Base-by-base conservation (phyloP, 2,329 filamentous ascomycete species). In the Pyrenochaeta sp. region DNA sequence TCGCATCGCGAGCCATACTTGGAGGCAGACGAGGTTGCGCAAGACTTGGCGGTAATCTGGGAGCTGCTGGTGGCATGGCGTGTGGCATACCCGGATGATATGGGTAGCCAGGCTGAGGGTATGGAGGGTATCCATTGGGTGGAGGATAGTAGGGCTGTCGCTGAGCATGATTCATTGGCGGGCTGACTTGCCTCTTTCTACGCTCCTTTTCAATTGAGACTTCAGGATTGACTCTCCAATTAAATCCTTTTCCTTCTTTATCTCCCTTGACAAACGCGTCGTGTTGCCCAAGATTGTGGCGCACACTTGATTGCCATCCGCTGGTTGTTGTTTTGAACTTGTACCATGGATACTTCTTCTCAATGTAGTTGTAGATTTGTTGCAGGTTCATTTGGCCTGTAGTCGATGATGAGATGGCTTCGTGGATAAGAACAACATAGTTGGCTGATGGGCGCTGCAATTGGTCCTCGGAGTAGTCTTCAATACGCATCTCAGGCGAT, bases 381-480 rank as follows among this genome's bases (percentile, higher is more conserved):
- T 87, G 86, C 27, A 89, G 75, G 41, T 87, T 86, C 78, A 88
- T 85, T 51, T 83, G 81, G 5, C 79, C 79, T 17, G 77, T 82
- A 23, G 77, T 77, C 32, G 84, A 82, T 32, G 85, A 82, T 1
- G 83, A 81, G 27, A 89, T 80, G 12, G 83, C 82, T 67, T 88
- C 85, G 61, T 87, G 85, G 47, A 88, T 86, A 36, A 88, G 79
- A 21, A 86, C 81, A 7, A 87, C 84, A 64, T 88, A 89, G 30
- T 87, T 87, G 55, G 83, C 81, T 3, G 80, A 81, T 2, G 86
- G 86, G 73, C 91, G 90, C 52, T 87, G 85, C 45, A 92, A 79
- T 75, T 92, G 88, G 67, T 92, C 90, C 31, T 88, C 86, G 1
- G 89, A 91, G 71, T 89, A 82, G 64, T 89, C 88, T 45, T 83